These are phyloP conservation scores for Nematocida ausubeli DNA, from an alignment of 371 early-diverging fungal genomes.

Conservation along the genomic window DNA sequence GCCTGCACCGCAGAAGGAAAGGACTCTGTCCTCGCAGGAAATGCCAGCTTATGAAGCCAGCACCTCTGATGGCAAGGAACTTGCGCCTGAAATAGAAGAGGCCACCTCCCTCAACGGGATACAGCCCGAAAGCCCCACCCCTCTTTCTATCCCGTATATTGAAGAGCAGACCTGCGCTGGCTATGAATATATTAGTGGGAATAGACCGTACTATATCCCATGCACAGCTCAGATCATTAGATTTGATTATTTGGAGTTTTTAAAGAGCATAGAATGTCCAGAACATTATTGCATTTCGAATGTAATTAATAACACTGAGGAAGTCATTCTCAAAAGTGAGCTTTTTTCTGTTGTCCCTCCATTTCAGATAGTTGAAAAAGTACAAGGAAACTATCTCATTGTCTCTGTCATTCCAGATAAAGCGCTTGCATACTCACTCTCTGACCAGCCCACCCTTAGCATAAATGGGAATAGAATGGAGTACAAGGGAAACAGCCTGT, in stretches of 20 bases:
- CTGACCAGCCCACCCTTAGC: not conserved
- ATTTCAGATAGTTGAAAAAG: constrained; percentile 28
- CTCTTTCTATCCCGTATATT: no score
- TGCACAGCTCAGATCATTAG: not conserved
- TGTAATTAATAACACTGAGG: constrained; percentile 18
- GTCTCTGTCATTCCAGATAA: constrained; percentile 20
- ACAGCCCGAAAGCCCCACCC: not conserved
- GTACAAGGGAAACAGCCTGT: not conserved
- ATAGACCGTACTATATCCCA: constrained; percentile 22
- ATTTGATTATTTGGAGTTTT: constrained; percentile 37
- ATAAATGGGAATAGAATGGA: constrained; percentile 39
- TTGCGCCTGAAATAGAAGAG: not conserved
- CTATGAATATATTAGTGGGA: constrained; percentile 24
- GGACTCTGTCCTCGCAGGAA: not conserved
- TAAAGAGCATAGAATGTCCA: constrained; percentile 4
- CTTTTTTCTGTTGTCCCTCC: constrained; percentile 4
- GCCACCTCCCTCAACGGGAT: not conserved
- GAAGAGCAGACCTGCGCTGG: not conserved
- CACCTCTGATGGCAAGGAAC: not conserved
- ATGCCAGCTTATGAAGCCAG: no score
- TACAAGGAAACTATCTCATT: constrained; percentile 31
- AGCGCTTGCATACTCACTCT: not conserved
- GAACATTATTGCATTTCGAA: constrained; percentile 37
- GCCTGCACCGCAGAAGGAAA: not conserved
- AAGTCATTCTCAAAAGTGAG: not conserved